phyloP scores from a whole-genome alignment of 2,329 filamentous ascomycete genomes.

The Penicillium sp. region DNA sequence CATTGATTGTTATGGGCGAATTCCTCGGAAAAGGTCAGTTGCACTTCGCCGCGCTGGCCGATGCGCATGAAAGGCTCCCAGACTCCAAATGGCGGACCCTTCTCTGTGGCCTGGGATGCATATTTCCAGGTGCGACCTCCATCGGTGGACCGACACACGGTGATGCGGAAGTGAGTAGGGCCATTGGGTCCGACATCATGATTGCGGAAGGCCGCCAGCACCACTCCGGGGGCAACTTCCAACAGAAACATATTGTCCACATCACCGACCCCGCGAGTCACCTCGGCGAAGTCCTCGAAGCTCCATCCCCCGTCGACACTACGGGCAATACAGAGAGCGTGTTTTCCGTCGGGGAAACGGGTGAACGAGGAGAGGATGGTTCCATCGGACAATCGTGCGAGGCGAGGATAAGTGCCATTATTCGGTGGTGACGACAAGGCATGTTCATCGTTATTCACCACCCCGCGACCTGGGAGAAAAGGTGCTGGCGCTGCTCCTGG shows the following conservation, averaged over 20 bases:
- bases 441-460: conserved; percentile 33
- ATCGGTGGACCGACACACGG: conserved; percentile 45
- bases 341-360: conserved; percentile 34
- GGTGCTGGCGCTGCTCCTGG: conserved; percentile 6
- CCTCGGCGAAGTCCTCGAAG: conserved; percentile 42
- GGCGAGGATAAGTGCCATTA: conserved; percentile 46
- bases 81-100: conserved; percentile 35
- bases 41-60: conserved; percentile 35
- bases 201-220: conserved; percentile 48
- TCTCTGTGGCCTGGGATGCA: conserved; percentile 44
- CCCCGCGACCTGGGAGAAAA: conserved; percentile 17
- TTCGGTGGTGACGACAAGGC: conserved; percentile 32
- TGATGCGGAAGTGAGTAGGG: conserved; percentile 46
- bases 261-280: conserved; percentile 42
- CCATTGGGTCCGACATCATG: conserved; percentile 38
- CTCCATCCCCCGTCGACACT: conserved; percentile 42
- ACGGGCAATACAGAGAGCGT: conserved; percentile 41
- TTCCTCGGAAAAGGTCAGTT: conserved; percentile 46
- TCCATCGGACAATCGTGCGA: conserved; percentile 43
- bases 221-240: conserved; percentile 32
- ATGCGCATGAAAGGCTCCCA: conserved; percentile 50
- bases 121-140: conserved; percentile 43
- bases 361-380: conserved; percentile 46
- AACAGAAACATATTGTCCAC: conserved; percentile 47
- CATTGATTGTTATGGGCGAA: conserved; percentile 45